Conservation (phyloP, 2,329 filamentous ascomycete species). For the Ascochyta lentis region DNA sequence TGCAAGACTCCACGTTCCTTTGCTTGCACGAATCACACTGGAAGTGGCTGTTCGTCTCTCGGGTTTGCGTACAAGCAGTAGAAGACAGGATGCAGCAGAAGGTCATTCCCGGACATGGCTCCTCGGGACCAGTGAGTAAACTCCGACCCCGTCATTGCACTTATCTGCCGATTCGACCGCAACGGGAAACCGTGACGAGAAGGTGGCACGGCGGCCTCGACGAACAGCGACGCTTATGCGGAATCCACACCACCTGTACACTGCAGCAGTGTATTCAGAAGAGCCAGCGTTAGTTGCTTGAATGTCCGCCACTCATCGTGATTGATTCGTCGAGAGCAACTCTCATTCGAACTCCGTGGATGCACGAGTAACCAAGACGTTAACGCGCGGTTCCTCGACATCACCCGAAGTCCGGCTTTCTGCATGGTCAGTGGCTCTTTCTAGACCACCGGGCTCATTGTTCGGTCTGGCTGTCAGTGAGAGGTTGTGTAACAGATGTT, state of each 20-base stretch:
- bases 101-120: neutral
- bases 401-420: neutral
- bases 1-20: neutral
- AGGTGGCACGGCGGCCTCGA: neutral
- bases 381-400: slow-evolving; percentile 6
- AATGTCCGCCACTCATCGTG: neutral
- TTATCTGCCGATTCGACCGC: slow-evolving; percentile 3
- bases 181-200: slow-evolving; percentile 4
- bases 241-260: slow-evolving; percentile 11
- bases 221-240: neutral
- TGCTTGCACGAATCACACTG: neutral
- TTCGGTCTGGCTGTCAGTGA: neutral
- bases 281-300: slow-evolving; percentile 5
- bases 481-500: too few relatives aligned
- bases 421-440: neutral
- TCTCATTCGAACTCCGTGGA: slow-evolving; percentile 5
- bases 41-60: neutral
- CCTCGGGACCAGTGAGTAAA: neutral
- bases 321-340: slow-evolving; percentile 8
- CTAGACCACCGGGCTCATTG: neutral
- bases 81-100: neutral
- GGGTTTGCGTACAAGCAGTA: neutral
- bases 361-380: slow-evolving; percentile 1
- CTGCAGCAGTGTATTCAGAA: neutral
- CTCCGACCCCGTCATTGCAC: neutral